Conservation (phyloP, 2,329 filamentous ascomycete species). For the Aspergillus brunneoviolaceus region DNA sequence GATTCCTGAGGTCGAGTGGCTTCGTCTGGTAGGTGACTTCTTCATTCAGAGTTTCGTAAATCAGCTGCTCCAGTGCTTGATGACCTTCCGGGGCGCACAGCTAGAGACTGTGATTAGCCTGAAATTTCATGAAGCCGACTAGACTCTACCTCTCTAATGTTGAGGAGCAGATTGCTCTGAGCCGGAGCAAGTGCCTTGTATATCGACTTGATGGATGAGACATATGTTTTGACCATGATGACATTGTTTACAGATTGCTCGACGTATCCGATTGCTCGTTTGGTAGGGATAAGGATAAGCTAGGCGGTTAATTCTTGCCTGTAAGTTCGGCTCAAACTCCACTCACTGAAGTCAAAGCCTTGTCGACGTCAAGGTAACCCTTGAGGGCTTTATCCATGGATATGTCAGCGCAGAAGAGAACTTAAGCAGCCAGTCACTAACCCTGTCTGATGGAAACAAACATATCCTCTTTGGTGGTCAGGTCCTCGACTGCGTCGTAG, state of each 20-base stretch:
- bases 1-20: constrained; percentile 83
- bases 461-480: constrained; percentile 79
- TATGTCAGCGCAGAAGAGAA: constrained; percentile 7
- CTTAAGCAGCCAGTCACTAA: constrained; percentile 29
- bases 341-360: constrained; percentile 69
- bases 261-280: constrained; percentile 64
- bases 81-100: constrained; percentile 66
- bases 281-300: constrained; percentile 73
- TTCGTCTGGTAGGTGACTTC: constrained; percentile 76
- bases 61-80: constrained; percentile 60
- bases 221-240: constrained; percentile 80
- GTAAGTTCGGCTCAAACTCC: not conserved
- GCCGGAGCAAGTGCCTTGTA: constrained; percentile 67
- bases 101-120: constrained; percentile 30
- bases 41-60: constrained; percentile 71
- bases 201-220: constrained; percentile 66
- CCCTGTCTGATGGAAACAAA: constrained; percentile 74
- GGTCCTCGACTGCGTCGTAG: constrained; percentile 79
- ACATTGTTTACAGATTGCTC: constrained; percentile 85
- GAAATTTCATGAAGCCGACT: not conserved
- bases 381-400: constrained; percentile 60
- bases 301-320: constrained; percentile 36
- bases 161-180: constrained; percentile 62
- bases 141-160: constrained; percentile 59
- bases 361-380: constrained; percentile 75